A percentile compares a stretch with the other conserved stretches of the same genome.
These are phyloP conservation scores for Diplocarpon mali DNA, from an alignment of 2,329 filamentous ascomycete species.

Conservation along the genomic window DNA sequence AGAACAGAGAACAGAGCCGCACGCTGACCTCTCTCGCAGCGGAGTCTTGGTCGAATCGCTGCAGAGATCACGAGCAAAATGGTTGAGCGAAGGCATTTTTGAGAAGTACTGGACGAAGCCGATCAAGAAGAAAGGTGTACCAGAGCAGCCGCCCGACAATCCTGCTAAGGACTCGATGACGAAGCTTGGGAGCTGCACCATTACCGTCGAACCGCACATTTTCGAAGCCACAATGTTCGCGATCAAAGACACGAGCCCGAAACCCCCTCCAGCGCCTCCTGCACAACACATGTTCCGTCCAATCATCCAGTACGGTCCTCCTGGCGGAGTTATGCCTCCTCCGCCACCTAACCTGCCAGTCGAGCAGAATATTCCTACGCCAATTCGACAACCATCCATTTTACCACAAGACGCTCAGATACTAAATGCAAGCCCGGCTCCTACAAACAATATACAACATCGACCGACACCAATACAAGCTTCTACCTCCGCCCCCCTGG, in stretches of 20 bases:
- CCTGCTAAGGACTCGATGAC: constrained; percentile 61
- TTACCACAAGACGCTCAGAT: constrained; percentile 14
- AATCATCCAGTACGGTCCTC: constrained; percentile 54
- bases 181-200: constrained; percentile 60
- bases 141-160: constrained; percentile 50
- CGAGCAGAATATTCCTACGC: constrained; percentile 23
- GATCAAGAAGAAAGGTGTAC: constrained; percentile 53
- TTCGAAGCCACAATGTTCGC: constrained; percentile 66
- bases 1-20: not conserved
- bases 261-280: constrained; percentile 26
- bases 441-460: constrained; percentile 5
- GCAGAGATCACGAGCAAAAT: constrained; percentile 59
- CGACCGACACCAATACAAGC: constrained; percentile 3
- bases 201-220: constrained; percentile 70
- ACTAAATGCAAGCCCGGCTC: constrained; percentile 9
- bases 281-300: constrained; percentile 35
- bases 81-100: constrained; percentile 62
- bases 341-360: constrained; percentile 26
- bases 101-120: constrained; percentile 72
- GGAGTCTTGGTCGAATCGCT: constrained; percentile 67
- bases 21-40: constrained; percentile 33
- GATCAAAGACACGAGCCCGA: constrained; percentile 52
- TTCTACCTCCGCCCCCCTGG: constrained; percentile 4
- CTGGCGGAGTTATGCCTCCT: constrained; percentile 46
- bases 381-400: constrained; percentile 20